Conservation (phyloP, 805 yeast species). For the Lipomyces yamanashiensis region DNA sequence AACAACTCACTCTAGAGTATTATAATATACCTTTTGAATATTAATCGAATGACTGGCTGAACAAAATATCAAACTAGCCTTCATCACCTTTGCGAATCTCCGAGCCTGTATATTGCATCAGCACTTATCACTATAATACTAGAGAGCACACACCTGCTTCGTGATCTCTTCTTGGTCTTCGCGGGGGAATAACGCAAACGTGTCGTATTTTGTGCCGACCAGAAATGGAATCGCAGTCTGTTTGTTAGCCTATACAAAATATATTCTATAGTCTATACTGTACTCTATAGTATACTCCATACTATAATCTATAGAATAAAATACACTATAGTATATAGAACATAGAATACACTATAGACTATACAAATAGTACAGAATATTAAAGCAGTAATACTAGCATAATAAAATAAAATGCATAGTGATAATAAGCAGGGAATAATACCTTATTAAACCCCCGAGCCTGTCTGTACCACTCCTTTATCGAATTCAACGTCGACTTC, state of each 20-base stretch:
- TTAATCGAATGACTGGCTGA: conserved; percentile 92
- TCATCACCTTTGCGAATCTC: conserved; percentile 87
- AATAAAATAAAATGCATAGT: too few species aligned
- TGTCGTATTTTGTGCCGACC: conserved; percentile 92
- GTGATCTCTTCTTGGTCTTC: conserved; percentile 86
- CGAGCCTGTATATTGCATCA: conserved; percentile 54
- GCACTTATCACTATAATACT: neutral
- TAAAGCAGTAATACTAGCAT: too few species aligned
- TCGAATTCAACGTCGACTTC: conserved; percentile 80
- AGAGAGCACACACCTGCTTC: conserved; percentile 50
- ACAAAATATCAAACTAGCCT: conserved; percentile 79
- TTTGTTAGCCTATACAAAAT: neutral
- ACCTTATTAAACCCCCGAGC: conserved; percentile 80
- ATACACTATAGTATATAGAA: too few species aligned
- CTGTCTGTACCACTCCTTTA: conserved; percentile 93
- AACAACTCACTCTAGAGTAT: neutral
- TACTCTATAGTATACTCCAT: too few species aligned
- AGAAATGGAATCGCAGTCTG: conserved; percentile 83
- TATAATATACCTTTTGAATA: conserved; percentile 63
- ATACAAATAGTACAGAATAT: too few species aligned
- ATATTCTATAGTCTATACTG: too few species aligned
- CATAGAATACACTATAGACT: too few species aligned
- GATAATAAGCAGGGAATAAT: too few species aligned
- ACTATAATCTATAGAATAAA: too few species aligned
- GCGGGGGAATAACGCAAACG: conserved; percentile 75